Evolutionary conservation across 1,284 basidiomycete genomes (phyloP), one percentile per base, ranked within the genome.

Genomic region (Cronartium quercuum): DNA sequence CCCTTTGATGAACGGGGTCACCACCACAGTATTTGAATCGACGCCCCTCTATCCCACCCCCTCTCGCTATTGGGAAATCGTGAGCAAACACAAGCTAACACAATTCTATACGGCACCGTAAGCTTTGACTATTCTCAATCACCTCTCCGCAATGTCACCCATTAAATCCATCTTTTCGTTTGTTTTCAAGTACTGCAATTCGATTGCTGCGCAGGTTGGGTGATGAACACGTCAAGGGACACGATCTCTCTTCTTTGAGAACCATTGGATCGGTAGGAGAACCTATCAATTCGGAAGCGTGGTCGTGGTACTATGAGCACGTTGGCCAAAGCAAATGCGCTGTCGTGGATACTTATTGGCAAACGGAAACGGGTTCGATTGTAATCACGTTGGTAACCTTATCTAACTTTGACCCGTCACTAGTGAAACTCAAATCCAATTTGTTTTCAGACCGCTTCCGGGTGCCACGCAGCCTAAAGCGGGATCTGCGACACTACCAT

Each of bases 211-310:
- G 94, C 79, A 86, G 91, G 63, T 87, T 96, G 67, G 95, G 95
- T 69, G 87, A 89, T 78, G 89, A 94, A 76, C 90, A 94, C 82
- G 91, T 95, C 77, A 86, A 91, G 81, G 85, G 87, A 47, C 87
- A 94, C 83, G 92, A 98, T 82, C 86, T 98, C 42, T 88, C 86
- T 78, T 88, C 87, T 41, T 84, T 98, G 76, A 89, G 95, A 76
- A 90, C 96, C 24, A 86, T 98, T 51, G 95, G 95, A 40, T 89
- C 87, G 76, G 95, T 98, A 70, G 96, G 95, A 69, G 95, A 98
- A 84, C 96, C 96, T 6, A 98, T 98, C 85, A 98, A 98, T 84
- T 94, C 95, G 37, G 95, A 98, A 83, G 96, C 95, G 3, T 98
- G 96, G 95, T 88, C 94, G 81, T 98, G 95, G 95, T 97, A 95